These are phyloP conservation scores for Cinchona pubescens DNA, from an alignment of 257 asterid genomes.

Conservation along the genomic window DNA sequence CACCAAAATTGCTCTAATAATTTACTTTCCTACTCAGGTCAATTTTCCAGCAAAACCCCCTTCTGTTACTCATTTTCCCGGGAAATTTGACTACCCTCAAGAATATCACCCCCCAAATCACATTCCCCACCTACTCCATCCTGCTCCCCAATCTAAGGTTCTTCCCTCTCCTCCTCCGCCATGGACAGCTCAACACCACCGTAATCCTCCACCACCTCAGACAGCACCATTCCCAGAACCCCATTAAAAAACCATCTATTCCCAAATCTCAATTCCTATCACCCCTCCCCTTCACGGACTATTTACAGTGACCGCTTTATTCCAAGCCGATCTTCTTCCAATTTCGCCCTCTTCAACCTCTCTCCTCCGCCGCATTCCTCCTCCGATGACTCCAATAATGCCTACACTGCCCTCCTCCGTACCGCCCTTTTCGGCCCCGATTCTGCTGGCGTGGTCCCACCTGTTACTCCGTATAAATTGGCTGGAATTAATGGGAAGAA, in stretches of 20 bases:
- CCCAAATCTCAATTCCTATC: conserved; percentile 34
- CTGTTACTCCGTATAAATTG: conserved; percentile 63
- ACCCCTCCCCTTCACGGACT: conserved; percentile 64
- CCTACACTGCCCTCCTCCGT: conserved; percentile 61
- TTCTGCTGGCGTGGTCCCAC: conserved; percentile 41
- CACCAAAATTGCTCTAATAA: too few relatives aligned
- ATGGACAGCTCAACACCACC: conserved; percentile 29
- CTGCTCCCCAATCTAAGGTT: background rate
- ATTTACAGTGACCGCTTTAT: conserved; percentile 88
- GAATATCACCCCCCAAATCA: background rate
- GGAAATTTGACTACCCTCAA: conserved; percentile 22
- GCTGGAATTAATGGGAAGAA: conserved; percentile 30
- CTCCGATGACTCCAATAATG: conserved; percentile 61
- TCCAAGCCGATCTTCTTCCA: conserved; percentile 79
- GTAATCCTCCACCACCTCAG: conserved; percentile 11
- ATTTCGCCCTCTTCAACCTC: conserved; percentile 77
- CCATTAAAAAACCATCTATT: conserved; percentile 28
- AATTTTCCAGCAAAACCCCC: conserved; percentile 32
- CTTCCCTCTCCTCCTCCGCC: background rate
- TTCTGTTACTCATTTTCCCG: conserved; percentile 35
- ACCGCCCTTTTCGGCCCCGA: conserved; percentile 73
- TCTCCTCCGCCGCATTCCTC: conserved; percentile 40
- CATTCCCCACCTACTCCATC: background rate
- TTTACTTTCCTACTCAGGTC: background rate
- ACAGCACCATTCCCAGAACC: conserved; percentile 32